Evolutionary conservation across 2,329 filamentous ascomycete genomes (phyloP).

Genomic region (Fusarium drepaniforme): DNA sequence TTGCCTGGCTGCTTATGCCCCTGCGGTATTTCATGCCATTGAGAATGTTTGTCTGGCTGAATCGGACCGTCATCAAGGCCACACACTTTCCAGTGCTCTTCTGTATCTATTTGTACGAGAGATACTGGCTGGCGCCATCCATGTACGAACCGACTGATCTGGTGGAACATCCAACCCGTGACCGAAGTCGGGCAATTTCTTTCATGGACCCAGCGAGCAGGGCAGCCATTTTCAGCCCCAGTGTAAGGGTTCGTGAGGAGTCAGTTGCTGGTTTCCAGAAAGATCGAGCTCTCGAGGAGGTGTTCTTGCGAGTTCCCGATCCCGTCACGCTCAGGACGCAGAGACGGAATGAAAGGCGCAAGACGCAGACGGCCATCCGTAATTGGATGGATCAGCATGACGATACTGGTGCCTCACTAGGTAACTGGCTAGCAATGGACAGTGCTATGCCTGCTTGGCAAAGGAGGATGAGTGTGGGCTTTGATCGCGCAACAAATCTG

Average conservation of each 20-base stretch:
- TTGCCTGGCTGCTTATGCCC: conserved; percentile 90
- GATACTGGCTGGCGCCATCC: conserved; percentile 78
- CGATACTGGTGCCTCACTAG: conserved; percentile 59
- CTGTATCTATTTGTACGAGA: conserved; percentile 89
- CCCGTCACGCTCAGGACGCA: conserved; percentile 70
- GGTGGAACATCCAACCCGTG: conserved; percentile 75
- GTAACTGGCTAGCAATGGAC: conserved; percentile 64
- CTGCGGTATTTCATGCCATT: conserved; percentile 85
- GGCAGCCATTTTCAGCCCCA: conserved; percentile 79
- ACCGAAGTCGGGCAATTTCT: conserved; percentile 64
- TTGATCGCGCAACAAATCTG: conserved; percentile 61
- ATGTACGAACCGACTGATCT: conserved; percentile 89
- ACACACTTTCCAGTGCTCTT: conserved; percentile 92
- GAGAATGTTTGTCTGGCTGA: conserved; percentile 84
- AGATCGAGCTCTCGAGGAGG: conserved; percentile 89
- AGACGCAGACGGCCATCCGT: conserved; percentile 84
- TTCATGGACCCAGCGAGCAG: conserved; percentile 68
- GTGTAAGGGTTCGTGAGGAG: conserved; percentile 80
- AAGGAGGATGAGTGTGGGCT: conserved; percentile 65
- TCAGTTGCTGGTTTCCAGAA: conserved; percentile 92
- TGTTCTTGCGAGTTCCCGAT: conserved; percentile 82
- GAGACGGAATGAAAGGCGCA: conserved; percentile 73
- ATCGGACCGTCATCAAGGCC: conserved; percentile 90
- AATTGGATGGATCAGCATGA: conserved; percentile 89
- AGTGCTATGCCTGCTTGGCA: conserved; percentile 61